Evolutionary conservation across 441 rosid species (phyloP), one percentile per base, ranked within the genome.

Genomic region (Theobroma grandiflorum): DNA sequence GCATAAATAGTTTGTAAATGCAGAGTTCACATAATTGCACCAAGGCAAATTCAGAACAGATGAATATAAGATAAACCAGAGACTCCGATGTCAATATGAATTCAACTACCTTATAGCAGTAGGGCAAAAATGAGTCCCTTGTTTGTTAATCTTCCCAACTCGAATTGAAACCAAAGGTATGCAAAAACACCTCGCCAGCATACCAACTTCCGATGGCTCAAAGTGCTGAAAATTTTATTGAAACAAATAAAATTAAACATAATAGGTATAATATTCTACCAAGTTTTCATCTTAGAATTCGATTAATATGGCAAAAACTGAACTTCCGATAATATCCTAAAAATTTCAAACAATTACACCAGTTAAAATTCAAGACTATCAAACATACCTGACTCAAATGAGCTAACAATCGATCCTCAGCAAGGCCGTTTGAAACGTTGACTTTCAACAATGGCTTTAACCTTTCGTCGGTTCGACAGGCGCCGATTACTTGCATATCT

Each of bases 401-500:
- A 2, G 94, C 89, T 76, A 95, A 83, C 81, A 96, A 86, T 45
- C 89, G 90, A 84, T 93, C 99, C 80, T 95, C 98, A 0, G 93
- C 95, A 67, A 88, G 82, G 3, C 95, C 96, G 53, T 85, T 86
- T 1, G 97, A 86, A 37, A 87, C 91, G 43, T 84, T 95, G 3
- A 86, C 64, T 90, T 95, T 96, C 88, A 95, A 82, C 88, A 96
- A 82, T 33, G 99, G 99, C 86, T 91, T 96, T 82, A 96, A 76
- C 79, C 99, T 90, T 90, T 96, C 99, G 15, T 96, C 98, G 3
- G 90, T 94, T 35, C 99, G 89, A 85, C 99, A 96, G 43, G 98
- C 98, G 18, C 99, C 99, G 67, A 93, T 78, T 18, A 96, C 94
- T 74, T 95, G 99, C 92, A 93, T 79, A 84, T 96, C 98, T 80